Evolutionary conservation across 1,284 basidiomycete species (phyloP).

Genomic region (Phylloporus sp.): DNA sequence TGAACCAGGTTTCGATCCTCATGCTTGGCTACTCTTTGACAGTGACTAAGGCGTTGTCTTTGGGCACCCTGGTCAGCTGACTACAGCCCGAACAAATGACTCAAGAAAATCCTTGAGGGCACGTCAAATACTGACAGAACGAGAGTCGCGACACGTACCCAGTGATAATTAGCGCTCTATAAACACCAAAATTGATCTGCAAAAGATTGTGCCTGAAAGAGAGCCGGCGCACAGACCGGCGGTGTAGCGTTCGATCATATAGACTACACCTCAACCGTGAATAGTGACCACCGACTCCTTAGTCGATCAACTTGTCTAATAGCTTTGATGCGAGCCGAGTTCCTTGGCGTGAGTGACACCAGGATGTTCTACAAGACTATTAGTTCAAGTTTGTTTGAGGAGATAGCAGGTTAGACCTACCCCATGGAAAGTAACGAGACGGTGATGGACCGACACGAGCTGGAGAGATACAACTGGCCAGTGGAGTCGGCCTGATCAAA

Average conservation of each 20-base stretch:
- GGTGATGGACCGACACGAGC: constrained; percentile 76
- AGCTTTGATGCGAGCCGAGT: constrained; percentile 44
- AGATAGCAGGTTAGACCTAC: constrained; percentile 43
- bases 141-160: constrained; percentile 51
- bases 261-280: too few relatives aligned
- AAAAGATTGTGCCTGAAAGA: constrained; percentile 65
- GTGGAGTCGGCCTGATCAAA: constrained; percentile 65
- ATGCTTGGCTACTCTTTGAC: constrained; percentile 78
- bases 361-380: constrained; percentile 57
- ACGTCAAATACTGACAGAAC: not conserved
- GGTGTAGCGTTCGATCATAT: constrained; percentile 74
- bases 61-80: too few relatives aligned
- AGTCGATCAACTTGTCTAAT: constrained; percentile 77
- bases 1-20: constrained; percentile 81
- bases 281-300: constrained; percentile 75
- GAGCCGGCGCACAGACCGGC: constrained; percentile 83
- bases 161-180: constrained; percentile 78
- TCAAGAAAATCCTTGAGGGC: constrained; percentile 52
- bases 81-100: too few relatives aligned
- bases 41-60: constrained; percentile 39
- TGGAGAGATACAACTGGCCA: constrained; percentile 63
- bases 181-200: constrained; percentile 79
- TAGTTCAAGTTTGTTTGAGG: not conserved
- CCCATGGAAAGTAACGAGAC: constrained; percentile 83
- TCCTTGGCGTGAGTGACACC: constrained; percentile 44